A percentile compares a stretch with the other conserved stretches of the same genome.
phyloP scores from a whole-genome alignment of 257 asterid genomes.

The Coffea canephora region DNA sequence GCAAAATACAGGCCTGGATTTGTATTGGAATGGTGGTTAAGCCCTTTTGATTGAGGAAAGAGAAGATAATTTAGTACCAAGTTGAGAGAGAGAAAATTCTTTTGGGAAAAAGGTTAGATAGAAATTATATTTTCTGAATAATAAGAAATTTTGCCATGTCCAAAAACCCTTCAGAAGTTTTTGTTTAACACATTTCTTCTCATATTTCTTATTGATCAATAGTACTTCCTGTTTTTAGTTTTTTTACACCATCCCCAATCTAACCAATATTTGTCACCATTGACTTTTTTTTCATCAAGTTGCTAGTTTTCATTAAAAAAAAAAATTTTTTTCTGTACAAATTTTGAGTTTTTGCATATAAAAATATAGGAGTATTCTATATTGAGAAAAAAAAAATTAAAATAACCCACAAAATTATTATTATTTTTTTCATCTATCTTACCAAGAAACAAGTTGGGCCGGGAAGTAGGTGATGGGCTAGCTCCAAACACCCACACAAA shows the following conservation, averaged over 20 bases:
- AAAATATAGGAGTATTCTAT: no score
- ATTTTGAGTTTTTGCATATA: no score
- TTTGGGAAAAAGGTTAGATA: background rate
- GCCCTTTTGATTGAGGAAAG: slow-evolving; percentile 4
- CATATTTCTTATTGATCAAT: background rate
- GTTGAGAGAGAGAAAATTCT: background rate
- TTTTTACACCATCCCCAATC: no score
- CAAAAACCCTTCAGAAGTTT: no score
- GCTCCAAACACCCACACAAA: background rate
- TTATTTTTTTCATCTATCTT: background rate
- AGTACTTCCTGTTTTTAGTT: no score
- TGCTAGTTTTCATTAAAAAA: background rate
- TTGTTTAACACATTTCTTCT: background rate
- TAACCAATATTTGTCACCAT: background rate
- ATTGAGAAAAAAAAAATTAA: no score
- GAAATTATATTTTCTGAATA: no score
- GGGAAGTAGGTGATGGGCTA: slow-evolving; percentile 16
- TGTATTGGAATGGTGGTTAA: slow-evolving; percentile 10
- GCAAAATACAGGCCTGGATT: background rate
- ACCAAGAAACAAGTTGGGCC: background rate
- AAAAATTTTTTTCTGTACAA: no score
- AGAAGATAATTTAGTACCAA: background rate
- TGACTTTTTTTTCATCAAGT: background rate
- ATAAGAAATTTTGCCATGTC: no score
- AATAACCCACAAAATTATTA: no score